Evolutionary conservation across 257 asterid genomes (phyloP), one percentile per base, ranked within the genome.

Genomic region (Mentha longifolia): DNA sequence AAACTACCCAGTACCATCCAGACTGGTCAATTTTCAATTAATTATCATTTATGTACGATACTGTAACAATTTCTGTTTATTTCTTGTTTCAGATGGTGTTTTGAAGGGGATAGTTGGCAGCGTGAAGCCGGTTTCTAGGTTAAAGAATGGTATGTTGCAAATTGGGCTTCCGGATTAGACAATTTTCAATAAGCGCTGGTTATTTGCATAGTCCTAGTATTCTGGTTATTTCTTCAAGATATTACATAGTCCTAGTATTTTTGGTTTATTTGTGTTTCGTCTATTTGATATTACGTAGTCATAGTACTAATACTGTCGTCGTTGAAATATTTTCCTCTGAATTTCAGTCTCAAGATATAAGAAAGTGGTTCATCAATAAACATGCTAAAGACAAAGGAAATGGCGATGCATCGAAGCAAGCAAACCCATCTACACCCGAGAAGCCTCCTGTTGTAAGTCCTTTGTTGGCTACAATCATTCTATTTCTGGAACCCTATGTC

Each of bases 331-430:
- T 71, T 51, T 65, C 46, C 52, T 63, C 52, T 33, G 54, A 10
- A 58, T 19, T 11, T 66, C 92, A 93, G 96, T 84, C 98, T 45
- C 88, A 81, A 56, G 98, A 94, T 82, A 94, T 91, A 61, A 87
- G 98, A 74, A 94, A 89, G 57, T 94, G 98, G 98, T 94, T 94
- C 80, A 79, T 84, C 81, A 94, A 87, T 86, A 85, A 78, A 74
- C 96, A 84, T 46, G 88, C 81, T 3, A 85, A 87, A 75, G 82
- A 85, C 31, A 7, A 77, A 61, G 95, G 90, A 62, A 85, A 84
- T 79, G 87, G 85, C 68, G 78, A 61, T 80, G 31, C 84, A 39
- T 67, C 86, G 5, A 90, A 79, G 71, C 71, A 62, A 20, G 74
- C 67, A 47, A 81, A 86, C 80, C 78, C 85, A 51, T 74, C 73